phyloP scores from a whole-genome alignment of 257 asterid species.

The Verbena officinalis region DNA sequence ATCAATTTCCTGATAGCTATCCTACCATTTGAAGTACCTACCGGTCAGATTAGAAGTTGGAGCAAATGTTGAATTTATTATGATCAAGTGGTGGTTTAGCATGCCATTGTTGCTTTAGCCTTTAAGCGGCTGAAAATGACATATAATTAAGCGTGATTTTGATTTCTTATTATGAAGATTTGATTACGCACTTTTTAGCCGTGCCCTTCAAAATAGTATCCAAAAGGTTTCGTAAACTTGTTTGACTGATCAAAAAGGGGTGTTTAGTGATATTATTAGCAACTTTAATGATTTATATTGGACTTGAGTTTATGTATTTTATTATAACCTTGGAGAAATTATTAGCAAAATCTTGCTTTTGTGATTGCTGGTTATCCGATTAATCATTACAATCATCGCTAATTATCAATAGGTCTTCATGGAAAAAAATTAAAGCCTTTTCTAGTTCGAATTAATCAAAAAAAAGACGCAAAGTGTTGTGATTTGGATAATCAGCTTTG shows the following conservation, averaged over 20 bases:
- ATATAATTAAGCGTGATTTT: slow-evolving; percentile 15
- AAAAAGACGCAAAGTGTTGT: background rate
- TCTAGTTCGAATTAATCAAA: background rate
- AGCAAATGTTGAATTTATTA: slow-evolving; percentile 18
- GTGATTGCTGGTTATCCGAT: slow-evolving; percentile 22
- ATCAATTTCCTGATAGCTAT: too few relatives aligned
- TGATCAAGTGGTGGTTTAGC: slow-evolving; percentile 23
- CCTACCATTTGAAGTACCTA: too few relatives aligned
- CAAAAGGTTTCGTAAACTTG: slow-evolving; percentile 22
- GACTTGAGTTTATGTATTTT: slow-evolving; percentile 7
- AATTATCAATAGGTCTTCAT: slow-evolving; percentile 7
- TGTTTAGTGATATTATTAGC: slow-evolving; percentile 30
- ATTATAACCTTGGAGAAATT: slow-evolving; percentile 17
- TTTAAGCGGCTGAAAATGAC: slow-evolving; percentile 10
- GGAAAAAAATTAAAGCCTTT: background rate
- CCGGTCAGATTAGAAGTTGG: too few relatives aligned
- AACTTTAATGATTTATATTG: slow-evolving; percentile 40
- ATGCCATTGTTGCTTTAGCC: slow-evolving; percentile 6
- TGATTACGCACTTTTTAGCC: slow-evolving; percentile 29
- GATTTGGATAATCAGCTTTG: background rate
- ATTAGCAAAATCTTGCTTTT: slow-evolving; percentile 41
- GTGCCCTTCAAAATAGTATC: slow-evolving; percentile 14
- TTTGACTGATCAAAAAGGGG: slow-evolving; percentile 39
- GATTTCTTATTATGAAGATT: slow-evolving; percentile 19
- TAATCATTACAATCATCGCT: slow-evolving; percentile 30